Percentiles rank a stretch among this genome's conserved stretches.
phyloP scores from a whole-genome alignment of 768 basidiomycete genomes.

The Epithele typhae region DNA sequence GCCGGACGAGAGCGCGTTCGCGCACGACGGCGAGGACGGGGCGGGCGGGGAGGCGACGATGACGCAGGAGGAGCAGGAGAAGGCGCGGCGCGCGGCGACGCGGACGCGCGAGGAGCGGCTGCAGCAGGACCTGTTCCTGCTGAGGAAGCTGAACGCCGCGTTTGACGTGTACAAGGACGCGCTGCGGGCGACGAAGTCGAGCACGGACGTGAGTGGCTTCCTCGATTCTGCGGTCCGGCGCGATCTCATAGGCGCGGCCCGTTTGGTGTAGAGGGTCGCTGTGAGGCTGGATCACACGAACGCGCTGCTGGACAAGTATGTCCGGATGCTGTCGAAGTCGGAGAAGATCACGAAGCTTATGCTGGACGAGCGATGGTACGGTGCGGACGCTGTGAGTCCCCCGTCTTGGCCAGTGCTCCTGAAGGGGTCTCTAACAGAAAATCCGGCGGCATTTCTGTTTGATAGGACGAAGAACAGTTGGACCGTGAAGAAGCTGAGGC shows the following conservation, averaged over 20 bases:
- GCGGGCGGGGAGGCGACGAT: slow-evolving; percentile 22
- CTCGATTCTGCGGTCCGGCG: too few species aligned
- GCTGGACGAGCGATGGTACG: slow-evolving; percentile 74
- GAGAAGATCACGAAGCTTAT: slow-evolving; percentile 65
- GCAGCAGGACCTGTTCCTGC: slow-evolving; percentile 65
- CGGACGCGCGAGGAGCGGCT: slow-evolving; percentile 65
- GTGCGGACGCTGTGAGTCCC: slow-evolving; percentile 55
- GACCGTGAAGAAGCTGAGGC: slow-evolving; percentile 39
- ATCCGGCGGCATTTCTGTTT: not conserved
- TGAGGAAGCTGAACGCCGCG: slow-evolving; percentile 68
- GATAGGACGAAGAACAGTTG: slow-evolving; percentile 57
- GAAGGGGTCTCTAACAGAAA: too few species aligned
- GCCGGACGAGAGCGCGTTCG: slow-evolving; percentile 17
- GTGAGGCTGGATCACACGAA: slow-evolving; percentile 68
- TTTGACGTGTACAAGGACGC: slow-evolving; percentile 69
- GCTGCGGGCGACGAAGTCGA: slow-evolving; percentile 54
- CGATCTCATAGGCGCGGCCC: too few species aligned
- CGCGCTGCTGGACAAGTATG: slow-evolving; percentile 70
- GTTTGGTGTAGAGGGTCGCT: slow-evolving; percentile 47
- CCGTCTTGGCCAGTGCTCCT: too few species aligned
- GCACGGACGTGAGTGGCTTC: slow-evolving; percentile 56
- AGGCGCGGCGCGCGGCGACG: slow-evolving; percentile 24
- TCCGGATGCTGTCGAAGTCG: slow-evolving; percentile 61
- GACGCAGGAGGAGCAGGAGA: slow-evolving; percentile 22
- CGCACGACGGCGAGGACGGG: slow-evolving; percentile 14